A percentile compares a stretch with the other conserved stretches of the same genome.
phyloP scores from a whole-genome alignment of 176 grass and related monocot species.

The Avena insularis region DNA sequence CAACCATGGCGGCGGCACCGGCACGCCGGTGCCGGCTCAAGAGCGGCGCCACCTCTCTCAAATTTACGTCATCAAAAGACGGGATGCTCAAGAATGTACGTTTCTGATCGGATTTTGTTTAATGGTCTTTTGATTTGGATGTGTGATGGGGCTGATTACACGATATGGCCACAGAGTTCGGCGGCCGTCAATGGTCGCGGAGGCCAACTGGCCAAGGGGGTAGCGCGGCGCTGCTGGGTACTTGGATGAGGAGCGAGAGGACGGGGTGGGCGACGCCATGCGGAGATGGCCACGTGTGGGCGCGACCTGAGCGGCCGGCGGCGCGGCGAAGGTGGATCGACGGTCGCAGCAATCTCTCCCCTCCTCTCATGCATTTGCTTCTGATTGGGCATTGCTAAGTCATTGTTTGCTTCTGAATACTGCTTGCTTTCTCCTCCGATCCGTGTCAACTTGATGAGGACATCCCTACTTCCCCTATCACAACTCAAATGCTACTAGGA shows the following conservation, averaged over 20 bases:
- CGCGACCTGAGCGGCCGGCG: background rate
- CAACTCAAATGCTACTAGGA: conserved; percentile 17
- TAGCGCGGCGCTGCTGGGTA: background rate
- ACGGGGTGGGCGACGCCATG: background rate
- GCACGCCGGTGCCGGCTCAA: conserved; percentile 1
- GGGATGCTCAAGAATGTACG: background rate
- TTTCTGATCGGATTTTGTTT: background rate
- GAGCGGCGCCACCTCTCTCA: background rate
- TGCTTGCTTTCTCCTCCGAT: background rate
- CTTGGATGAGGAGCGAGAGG: background rate
- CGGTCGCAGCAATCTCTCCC: background rate
- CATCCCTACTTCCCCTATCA: no score
- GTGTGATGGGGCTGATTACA: conserved; percentile 6
- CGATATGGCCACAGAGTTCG: conserved; percentile 9
- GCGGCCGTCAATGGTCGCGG: background rate
- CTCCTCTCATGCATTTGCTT: background rate
- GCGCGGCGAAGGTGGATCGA: conserved; percentile 1
- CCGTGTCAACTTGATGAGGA: background rate
- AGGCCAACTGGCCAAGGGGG: background rate
- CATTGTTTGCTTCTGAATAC: conserved; percentile 10
- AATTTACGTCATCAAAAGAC: conserved; percentile 6
- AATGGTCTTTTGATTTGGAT: background rate
- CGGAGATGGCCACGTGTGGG: background rate
- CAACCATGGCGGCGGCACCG: conserved; percentile 1
- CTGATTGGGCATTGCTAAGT: background rate